Conservation (phyloP, 2,329 filamentous ascomycete species). For the Apiospora hydei region DNA sequence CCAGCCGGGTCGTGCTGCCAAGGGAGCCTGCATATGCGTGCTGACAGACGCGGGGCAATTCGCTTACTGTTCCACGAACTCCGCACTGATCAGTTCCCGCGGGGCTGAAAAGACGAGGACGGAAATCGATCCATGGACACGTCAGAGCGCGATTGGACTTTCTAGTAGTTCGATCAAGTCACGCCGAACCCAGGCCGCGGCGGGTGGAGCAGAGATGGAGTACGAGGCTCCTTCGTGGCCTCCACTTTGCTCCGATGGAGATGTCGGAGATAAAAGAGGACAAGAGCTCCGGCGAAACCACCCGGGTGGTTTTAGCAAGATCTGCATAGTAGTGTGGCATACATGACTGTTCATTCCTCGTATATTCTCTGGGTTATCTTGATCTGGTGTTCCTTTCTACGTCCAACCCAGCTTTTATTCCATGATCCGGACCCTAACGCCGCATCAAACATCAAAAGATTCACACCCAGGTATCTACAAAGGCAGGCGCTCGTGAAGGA, state of each 20-base stretch:
- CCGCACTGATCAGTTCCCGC: not conserved
- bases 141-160: not conserved
- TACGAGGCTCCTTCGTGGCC: not conserved
- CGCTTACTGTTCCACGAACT: not conserved
- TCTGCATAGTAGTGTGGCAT: not conserved
- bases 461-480: constrained; percentile 39
- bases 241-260: constrained; percentile 1
- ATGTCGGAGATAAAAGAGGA: not conserved
- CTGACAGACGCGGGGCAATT: not conserved
- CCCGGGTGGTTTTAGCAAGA: not conserved
- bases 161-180: not conserved
- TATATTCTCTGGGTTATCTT: not conserved
- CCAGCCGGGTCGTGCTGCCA: not conserved
- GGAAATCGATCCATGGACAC: not conserved
- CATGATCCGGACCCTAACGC: constrained; percentile 4
- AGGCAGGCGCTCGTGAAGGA: constrained; percentile 64
- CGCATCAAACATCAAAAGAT: not conserved
- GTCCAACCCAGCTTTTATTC: not conserved
- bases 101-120: not conserved
- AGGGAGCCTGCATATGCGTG: not conserved
- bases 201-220: not conserved
- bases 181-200: constrained; percentile 1
- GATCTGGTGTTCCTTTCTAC: not conserved
- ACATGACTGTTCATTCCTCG: no score
- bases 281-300: not conserved